These are phyloP conservation scores for Xylaria sp. DNA, from an alignment of 2,329 filamentous ascomycete species.

Conservation along the genomic window DNA sequence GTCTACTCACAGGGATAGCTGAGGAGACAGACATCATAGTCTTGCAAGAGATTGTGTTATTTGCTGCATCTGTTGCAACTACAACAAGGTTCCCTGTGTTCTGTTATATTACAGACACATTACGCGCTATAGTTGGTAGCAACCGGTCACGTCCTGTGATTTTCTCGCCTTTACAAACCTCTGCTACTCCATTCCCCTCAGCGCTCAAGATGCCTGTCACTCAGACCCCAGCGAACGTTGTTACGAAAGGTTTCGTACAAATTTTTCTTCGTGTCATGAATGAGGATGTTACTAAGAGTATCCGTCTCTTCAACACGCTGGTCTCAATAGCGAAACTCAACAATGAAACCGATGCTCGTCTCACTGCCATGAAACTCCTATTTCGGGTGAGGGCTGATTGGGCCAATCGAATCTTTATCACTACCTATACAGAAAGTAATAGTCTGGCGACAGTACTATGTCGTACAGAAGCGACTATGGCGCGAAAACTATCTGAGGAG, in stretches of 20 bases:
- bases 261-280: constrained; percentile 82
- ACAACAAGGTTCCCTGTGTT: constrained; percentile 70
- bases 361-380: constrained; percentile 80
- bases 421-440: constrained; percentile 75
- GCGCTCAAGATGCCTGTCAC: constrained; percentile 39
- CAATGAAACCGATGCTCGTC: constrained; percentile 73
- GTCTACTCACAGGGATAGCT: constrained; percentile 69
- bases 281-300: constrained; percentile 71
- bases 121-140: constrained; percentile 62
- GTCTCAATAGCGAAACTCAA: constrained; percentile 71
- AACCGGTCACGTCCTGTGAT: constrained; percentile 60
- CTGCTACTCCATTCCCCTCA: constrained; percentile 40
- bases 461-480: constrained; percentile 67
- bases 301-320: constrained; percentile 70
- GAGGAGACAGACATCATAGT: constrained; percentile 73
- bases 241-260: constrained; percentile 75
- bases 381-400: constrained; percentile 88
- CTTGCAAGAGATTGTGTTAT: constrained; percentile 72
- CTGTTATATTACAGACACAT: constrained; percentile 64
- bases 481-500: constrained; percentile 64
- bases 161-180: constrained; percentile 43
- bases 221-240: constrained; percentile 75
- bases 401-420: constrained; percentile 79
- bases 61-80: constrained; percentile 73
- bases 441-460: constrained; percentile 78